Conservation (phyloP, 2,329 filamentous ascomycete genomes). For the Fusarium robinianum region DNA sequence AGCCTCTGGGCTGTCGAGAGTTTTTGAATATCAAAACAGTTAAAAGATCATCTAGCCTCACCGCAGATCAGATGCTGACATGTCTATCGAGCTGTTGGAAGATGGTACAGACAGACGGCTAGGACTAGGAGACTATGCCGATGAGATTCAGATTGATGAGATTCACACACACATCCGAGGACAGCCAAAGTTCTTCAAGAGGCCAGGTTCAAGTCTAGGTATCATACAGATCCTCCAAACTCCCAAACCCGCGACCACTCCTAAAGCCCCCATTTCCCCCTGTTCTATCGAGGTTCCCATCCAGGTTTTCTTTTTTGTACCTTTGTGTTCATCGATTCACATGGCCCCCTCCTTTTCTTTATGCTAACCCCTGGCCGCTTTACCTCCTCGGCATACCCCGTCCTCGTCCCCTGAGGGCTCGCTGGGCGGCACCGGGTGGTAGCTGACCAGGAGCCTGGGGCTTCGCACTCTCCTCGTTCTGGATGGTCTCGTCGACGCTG, state of each 20-base stretch:
- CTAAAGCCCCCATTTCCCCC: constrained; percentile 11
- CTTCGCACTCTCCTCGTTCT: constrained; percentile 89
- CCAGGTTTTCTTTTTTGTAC: constrained; percentile 21
- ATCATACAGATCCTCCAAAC: constrained; percentile 45
- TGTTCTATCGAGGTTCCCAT: constrained; percentile 30
- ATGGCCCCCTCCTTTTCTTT: constrained; percentile 29
- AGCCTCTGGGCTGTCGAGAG: background rate
- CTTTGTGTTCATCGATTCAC: constrained; percentile 20
- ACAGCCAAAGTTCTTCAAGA: constrained; percentile 33
- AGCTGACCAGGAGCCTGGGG: constrained; percentile 80
- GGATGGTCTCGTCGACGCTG: constrained; percentile 97
- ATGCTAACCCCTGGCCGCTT: constrained; percentile 20
- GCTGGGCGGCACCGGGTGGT: constrained; percentile 82
- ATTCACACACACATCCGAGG: too few species aligned
- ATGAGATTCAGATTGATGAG: constrained; percentile 30
- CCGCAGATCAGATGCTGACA: too few species aligned
- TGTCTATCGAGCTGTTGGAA: too few species aligned
- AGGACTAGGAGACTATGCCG: too few species aligned
- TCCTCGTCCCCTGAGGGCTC: constrained; percentile 81
- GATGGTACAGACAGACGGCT: too few species aligned
- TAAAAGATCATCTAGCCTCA: background rate
- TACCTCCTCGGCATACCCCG: constrained; percentile 88
- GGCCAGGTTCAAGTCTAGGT: constrained; percentile 37
- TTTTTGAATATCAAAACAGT: background rate
- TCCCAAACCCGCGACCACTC: constrained; percentile 24